Percentiles rank a stretch among this genome's conserved stretches.
Evolutionary conservation across 73 alveolate species (phyloP).

Genomic region (Paramecium pentaurelia): DNA sequence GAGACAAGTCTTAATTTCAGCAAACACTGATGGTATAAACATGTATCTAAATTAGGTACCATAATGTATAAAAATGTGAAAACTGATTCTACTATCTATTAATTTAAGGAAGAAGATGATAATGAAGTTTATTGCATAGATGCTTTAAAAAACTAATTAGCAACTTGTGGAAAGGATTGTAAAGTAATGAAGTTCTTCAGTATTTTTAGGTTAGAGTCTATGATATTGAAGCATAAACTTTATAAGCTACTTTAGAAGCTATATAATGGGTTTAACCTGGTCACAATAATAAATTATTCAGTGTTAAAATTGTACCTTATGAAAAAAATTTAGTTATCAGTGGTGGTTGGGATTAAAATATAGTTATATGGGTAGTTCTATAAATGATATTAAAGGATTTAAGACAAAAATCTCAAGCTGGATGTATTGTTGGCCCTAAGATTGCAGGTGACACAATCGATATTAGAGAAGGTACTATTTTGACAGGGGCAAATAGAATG

Average conservation of each 20-base stretch:
- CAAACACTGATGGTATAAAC: constrained; percentile 45
- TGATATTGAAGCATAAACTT: constrained; percentile 35
- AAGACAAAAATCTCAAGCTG: constrained; percentile 56
- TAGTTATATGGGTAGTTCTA: constrained; percentile 59
- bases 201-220: constrained; percentile 50
- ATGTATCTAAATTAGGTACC: constrained; percentile 24
- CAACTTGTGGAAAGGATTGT: constrained; percentile 59
- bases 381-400: constrained; percentile 43
- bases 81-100: not conserved
- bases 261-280: constrained; percentile 47
- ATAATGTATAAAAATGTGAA: not conserved
- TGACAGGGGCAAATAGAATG: constrained; percentile 70
- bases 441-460: constrained; percentile 81
- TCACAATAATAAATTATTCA: constrained; percentile 82
- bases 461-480: constrained; percentile 60
- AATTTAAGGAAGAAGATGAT: constrained; percentile 52
- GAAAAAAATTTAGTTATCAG: constrained; percentile 68
- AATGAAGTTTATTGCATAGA: constrained; percentile 47
- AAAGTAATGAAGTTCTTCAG: not conserved
- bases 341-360: constrained; percentile 86
- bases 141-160: constrained; percentile 13
- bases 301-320: constrained; percentile 64
- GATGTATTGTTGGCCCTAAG: constrained; percentile 74
- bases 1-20: constrained; percentile 23
- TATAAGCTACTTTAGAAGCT: constrained; percentile 7